phyloP scores from a whole-genome alignment of 768 basidiomycete species.

The Tulasnella sp. region DNA sequence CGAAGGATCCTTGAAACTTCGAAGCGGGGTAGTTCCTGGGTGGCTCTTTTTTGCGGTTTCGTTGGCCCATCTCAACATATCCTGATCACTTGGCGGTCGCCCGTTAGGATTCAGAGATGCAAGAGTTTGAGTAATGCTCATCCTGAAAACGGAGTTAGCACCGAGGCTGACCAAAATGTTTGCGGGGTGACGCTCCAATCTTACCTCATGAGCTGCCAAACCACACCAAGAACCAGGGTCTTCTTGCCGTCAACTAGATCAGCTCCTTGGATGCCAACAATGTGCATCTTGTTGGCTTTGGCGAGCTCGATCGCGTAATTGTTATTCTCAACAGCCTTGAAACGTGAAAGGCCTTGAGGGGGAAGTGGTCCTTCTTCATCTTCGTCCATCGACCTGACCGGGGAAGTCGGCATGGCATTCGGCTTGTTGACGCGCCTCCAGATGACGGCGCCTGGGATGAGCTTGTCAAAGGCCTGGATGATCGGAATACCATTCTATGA shows the following conservation, averaged over 20 bases:
- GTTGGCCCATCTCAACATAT: slow-evolving; percentile 97
- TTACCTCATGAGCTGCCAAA: slow-evolving; percentile 96
- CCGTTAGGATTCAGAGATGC: slow-evolving; percentile 63
- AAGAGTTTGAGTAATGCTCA: slow-evolving; percentile 90
- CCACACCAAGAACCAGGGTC: slow-evolving; percentile 90
- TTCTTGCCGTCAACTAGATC: slow-evolving; percentile 93
- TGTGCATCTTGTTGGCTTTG: slow-evolving; percentile 86
- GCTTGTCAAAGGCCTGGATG: slow-evolving; percentile 94
- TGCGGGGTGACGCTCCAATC: slow-evolving; percentile 29
- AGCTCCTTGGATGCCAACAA: slow-evolving; percentile 96
- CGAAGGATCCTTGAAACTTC: slow-evolving; percentile 91
- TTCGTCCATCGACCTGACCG: slow-evolving; percentile 43
- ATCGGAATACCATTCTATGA: slow-evolving; percentile 73
- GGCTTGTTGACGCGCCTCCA: slow-evolving; percentile 98
- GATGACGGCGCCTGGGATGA: slow-evolving; percentile 84
- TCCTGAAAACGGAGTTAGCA: slow-evolving; percentile 31
- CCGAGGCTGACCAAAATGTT: too few relatives aligned
- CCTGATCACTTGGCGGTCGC: slow-evolving; percentile 80
- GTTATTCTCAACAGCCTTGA: slow-evolving; percentile 98
- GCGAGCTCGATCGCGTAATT: slow-evolving; percentile 94
- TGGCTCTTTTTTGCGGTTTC: slow-evolving; percentile 66
- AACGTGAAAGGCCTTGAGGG: slow-evolving; percentile 61
- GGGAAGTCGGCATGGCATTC: slow-evolving; percentile 41
- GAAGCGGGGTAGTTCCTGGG: slow-evolving; percentile 56
- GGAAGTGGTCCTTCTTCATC: slow-evolving; percentile 47